Conservation (phyloP, 2,329 filamentous ascomycete species). For the Corniculantispora saksenae region DNA sequence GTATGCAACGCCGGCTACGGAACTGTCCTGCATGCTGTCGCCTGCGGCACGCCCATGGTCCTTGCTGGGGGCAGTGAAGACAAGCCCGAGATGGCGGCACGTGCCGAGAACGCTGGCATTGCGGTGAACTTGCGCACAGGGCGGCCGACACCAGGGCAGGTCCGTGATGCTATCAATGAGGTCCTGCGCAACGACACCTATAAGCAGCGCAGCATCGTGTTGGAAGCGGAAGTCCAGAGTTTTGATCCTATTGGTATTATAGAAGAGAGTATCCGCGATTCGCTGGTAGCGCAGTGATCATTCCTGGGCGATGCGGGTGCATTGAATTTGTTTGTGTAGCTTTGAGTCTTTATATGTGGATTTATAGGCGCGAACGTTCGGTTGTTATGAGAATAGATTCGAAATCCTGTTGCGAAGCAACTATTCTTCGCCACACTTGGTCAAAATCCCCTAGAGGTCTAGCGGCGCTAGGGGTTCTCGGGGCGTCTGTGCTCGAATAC, state of each 20-base stretch:
- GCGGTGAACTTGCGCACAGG: neutral
- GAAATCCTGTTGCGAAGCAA: too few species aligned
- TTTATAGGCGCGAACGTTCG: too few species aligned
- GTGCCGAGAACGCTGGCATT: constrained; percentile 1
- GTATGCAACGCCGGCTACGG: constrained; percentile 53
- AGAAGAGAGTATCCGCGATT: neutral
- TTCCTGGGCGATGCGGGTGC: neutral
- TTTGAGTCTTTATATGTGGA: too few species aligned
- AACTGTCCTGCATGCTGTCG: neutral
- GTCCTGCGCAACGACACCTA: neutral
- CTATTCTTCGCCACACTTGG: too few species aligned
- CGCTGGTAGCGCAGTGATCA: neutral
- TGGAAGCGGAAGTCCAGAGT: neutral
- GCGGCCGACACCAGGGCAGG: neutral
- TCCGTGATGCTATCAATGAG: neutral
- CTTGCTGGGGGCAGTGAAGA: neutral
- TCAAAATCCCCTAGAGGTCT: too few species aligned
- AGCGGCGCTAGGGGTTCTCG: too few species aligned
- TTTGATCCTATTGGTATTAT: neutral
- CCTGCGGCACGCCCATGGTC: neutral
- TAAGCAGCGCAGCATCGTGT: neutral
- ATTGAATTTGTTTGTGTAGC: neutral
- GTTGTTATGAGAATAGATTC: too few species aligned
- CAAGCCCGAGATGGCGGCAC: neutral
- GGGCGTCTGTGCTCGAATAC: too few species aligned